Conservation (phyloP, 805 yeast species). For the Tetrapisispora taiwanensis region DNA sequence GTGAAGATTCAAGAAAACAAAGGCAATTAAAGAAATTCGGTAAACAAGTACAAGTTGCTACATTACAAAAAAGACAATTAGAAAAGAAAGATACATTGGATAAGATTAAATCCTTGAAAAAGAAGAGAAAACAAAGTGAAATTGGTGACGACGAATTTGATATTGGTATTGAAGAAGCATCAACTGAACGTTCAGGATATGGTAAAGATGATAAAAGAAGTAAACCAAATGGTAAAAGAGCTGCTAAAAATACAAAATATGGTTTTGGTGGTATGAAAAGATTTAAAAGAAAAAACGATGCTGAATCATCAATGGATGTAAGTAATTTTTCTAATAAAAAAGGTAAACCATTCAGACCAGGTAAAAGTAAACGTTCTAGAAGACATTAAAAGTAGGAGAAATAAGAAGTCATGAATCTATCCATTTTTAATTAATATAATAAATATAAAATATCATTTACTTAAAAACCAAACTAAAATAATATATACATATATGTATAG, state of each 20-base stretch:
- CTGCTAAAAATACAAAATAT: slow-evolving; percentile 61
- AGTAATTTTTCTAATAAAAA: slow-evolving; percentile 44
- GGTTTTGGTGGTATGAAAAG: slow-evolving; percentile 76
- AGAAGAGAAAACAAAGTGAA: slow-evolving; percentile 73
- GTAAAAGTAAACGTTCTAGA: slow-evolving; percentile 42
- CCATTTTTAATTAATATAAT: too few relatives aligned
- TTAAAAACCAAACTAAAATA: too few relatives aligned
- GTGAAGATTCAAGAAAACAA: slow-evolving; percentile 89
- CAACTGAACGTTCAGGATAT: slow-evolving; percentile 26
- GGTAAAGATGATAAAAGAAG: slow-evolving; percentile 8
- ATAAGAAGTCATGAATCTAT: too few relatives aligned
- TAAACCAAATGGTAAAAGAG: slow-evolving; percentile 49
- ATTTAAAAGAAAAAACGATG: slow-evolving; percentile 61
- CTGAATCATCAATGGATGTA: slow-evolving; percentile 60
- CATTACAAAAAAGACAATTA: slow-evolving; percentile 85
- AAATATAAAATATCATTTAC: too few relatives aligned
- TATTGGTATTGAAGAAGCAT: slow-evolving; percentile 82
- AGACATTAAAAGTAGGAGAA: slow-evolving; percentile 12
- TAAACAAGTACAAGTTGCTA: slow-evolving; percentile 90
- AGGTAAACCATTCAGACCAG: slow-evolving; percentile 40
- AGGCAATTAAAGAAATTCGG: slow-evolving; percentile 94
- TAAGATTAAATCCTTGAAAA: slow-evolving; percentile 80
- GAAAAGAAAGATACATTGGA: slow-evolving; percentile 86
- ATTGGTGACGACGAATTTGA: slow-evolving; percentile 50
- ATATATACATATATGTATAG: too few relatives aligned